Percentiles rank a stretch among this genome's conserved stretches.
phyloP scores from a whole-genome alignment of 2,329 filamentous ascomycete genomes.

The Xylaria sp. region DNA sequence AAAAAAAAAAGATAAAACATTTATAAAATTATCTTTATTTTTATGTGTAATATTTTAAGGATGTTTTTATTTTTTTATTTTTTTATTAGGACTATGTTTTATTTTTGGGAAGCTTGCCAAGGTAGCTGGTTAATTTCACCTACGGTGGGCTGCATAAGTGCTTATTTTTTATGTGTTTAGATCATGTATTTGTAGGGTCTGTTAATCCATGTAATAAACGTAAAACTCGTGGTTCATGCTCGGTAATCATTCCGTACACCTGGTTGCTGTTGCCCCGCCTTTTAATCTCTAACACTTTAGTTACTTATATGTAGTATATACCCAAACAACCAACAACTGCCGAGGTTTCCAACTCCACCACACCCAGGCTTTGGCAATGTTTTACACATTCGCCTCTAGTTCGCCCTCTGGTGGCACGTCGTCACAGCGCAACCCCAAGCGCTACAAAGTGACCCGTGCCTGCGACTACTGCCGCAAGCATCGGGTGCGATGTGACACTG shows the following conservation, averaged over 20 bases:
- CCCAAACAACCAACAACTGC: neutral
- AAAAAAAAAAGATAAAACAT: no score
- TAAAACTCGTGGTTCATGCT: neutral
- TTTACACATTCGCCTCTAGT: slow-evolving; percentile 24
- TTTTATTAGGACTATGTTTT: no score
- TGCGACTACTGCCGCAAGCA: slow-evolving; percentile 34
- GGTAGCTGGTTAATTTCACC: no score
- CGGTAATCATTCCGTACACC: neutral
- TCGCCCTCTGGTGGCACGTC: slow-evolving; percentile 15
- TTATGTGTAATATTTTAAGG: no score
- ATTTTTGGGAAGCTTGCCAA: no score
- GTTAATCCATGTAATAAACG: neutral
- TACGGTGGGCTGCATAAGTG: no score
- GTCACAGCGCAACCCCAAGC: slow-evolving; percentile 25
- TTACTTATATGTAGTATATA: neutral
- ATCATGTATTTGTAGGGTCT: no score
- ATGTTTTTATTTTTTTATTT: no score
- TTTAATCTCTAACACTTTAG: neutral
- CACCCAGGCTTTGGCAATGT: slow-evolving; percentile 19
- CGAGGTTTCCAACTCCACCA: slow-evolving; percentile 1
- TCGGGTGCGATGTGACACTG: slow-evolving; percentile 30
- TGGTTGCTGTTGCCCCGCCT: neutral
- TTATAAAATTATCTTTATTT: no score
- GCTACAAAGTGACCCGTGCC: slow-evolving; percentile 30
- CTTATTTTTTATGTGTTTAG: no score